Evolutionary conservation across 163 green algal species (phyloP).

Genomic region (Scenedesmus sp.): DNA sequence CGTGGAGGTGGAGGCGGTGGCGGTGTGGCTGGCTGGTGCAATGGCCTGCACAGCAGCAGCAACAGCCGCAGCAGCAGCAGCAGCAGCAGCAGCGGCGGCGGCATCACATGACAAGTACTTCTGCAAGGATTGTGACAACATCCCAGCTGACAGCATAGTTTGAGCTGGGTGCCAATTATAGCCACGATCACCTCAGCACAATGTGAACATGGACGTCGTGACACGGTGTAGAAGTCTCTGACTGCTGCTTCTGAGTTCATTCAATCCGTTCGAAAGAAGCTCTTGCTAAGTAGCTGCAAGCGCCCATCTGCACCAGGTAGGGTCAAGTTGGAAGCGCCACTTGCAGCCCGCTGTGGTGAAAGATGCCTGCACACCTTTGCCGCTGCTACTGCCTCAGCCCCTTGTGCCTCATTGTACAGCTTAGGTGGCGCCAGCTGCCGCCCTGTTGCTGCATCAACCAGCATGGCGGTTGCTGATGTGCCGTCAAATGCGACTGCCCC

Average conservation of each 20-base stretch:
- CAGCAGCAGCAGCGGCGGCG: neutral
- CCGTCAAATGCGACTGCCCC: slow-evolving; percentile 81
- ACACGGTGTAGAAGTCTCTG: no score
- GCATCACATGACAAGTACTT: neutral
- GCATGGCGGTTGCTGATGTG: slow-evolving; percentile 85
- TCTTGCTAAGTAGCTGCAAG: no score
- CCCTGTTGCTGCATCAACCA: slow-evolving; percentile 78
- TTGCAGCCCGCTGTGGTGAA: neutral
- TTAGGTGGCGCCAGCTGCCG: slow-evolving; percentile 65
- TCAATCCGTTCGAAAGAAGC: no score
- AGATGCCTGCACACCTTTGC: slow-evolving; percentile 56
- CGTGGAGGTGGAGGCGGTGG: slow-evolving; percentile 81
- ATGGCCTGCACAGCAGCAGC: slow-evolving; percentile 65
- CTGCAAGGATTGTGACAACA: neutral
- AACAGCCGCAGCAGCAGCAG: neutral
- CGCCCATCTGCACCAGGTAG: no score
- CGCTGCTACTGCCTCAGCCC: slow-evolving; percentile 53
- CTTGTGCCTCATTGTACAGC: slow-evolving; percentile 90
- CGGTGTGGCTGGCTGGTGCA: slow-evolving; percentile 80
- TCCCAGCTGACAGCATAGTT: no score
- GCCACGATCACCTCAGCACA: no score
- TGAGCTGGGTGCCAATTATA: no score
- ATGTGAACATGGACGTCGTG: no score
- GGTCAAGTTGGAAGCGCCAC: no score
- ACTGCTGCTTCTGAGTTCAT: no score